Percentiles rank a stretch among this genome's conserved stretches.
Conservation (phyloP, 2,329 filamentous ascomycete genomes). For the Hypoxylon sp. region DNA sequence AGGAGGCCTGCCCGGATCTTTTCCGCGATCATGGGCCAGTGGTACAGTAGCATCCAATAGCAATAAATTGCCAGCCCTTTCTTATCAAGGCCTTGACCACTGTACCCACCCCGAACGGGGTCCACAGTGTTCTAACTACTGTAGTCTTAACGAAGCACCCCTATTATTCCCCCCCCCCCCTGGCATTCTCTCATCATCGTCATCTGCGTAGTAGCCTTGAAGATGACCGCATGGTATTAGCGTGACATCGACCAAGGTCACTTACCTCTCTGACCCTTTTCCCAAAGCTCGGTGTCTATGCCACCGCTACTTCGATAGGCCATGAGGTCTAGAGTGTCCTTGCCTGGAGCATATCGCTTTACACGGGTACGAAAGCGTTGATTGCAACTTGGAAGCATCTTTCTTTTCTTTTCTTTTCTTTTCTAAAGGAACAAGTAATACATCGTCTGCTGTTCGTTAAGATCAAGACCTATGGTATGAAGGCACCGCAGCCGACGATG, state of each 20-base stretch:
- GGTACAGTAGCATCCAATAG: conserved; percentile 37
- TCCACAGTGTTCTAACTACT: conserved; percentile 25
- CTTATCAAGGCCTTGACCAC: conserved; percentile 36
- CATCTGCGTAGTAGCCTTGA: conserved; percentile 22
- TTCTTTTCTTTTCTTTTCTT: conserved; percentile 6
- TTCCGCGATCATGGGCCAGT: conserved; percentile 35
- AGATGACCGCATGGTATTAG: conserved; percentile 18
- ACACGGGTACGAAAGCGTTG: conserved; percentile 10
- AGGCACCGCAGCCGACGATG: conserved; percentile 18
- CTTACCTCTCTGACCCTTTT: conserved; percentile 5
- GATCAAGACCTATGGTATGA: conserved; percentile 33
- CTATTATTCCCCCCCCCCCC: conserved; percentile 18
- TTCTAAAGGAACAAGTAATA: conserved; percentile 21
- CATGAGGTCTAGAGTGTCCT: conserved; percentile 13
- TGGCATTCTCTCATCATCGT: conserved; percentile 23
- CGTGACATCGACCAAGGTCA: conserved; percentile 11
- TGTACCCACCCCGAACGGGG: conserved; percentile 33
- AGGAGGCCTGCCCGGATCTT: conserved; percentile 26
- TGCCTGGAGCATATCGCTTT: conserved; percentile 8
- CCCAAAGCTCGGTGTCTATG: conserved; percentile 7
- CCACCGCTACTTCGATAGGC: conserved; percentile 21
- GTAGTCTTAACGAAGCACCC: conserved; percentile 25
- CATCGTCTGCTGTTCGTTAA: conserved; percentile 20
- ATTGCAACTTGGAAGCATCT: conserved; percentile 15
- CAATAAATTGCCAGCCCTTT: conserved; percentile 30